Conservation (phyloP, 106 monocot species). For the Dioscorea alata region DNA sequence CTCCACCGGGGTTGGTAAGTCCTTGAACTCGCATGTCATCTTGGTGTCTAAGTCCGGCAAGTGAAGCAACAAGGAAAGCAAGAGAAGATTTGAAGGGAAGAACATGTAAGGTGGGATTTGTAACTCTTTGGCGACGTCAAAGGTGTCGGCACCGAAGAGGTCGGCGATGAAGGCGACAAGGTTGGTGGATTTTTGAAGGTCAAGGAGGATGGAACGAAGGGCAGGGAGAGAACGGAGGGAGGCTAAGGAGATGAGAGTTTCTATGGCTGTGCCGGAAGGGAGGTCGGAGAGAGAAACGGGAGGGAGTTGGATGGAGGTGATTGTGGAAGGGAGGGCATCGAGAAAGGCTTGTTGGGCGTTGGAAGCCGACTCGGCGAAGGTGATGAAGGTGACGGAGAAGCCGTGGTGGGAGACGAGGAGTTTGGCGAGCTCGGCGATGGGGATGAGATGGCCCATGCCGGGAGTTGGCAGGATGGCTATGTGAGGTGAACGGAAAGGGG, state of each 20-base stretch:
- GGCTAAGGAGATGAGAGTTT: slow-evolving; percentile 20
- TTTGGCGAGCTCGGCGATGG: slow-evolving; percentile 37
- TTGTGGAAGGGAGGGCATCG: slow-evolving; percentile 25
- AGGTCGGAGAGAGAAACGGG: slow-evolving; percentile 35
- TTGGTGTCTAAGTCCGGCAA: slow-evolving; percentile 36
- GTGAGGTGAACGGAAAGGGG: slow-evolving; percentile 9
- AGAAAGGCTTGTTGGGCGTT: slow-evolving; percentile 14
- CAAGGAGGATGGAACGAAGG: slow-evolving; percentile 2
- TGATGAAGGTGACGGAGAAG: slow-evolving; percentile 43
- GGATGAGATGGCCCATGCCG: slow-evolving; percentile 54
- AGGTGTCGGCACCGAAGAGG: slow-evolving; percentile 37
- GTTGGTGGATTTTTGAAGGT: slow-evolving; percentile 1
- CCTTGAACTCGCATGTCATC: slow-evolving; percentile 24
- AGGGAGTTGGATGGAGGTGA: slow-evolving; percentile 23
- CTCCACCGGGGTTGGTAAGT: slow-evolving; percentile 27
- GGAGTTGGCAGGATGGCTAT: slow-evolving; percentile 42
- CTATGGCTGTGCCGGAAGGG: slow-evolving; percentile 20
- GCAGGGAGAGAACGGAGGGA: slow-evolving; percentile 19
- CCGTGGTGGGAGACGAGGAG: slow-evolving; percentile 20
- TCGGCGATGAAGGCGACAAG: slow-evolving; percentile 42
- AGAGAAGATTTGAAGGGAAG: slow-evolving; percentile 38
- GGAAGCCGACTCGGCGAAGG: slow-evolving; percentile 23
- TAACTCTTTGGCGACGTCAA: slow-evolving; percentile 25
- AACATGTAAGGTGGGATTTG: slow-evolving; percentile 39
- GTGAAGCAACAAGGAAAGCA: slow-evolving; percentile 38